phyloP scores from a whole-genome alignment of 2,329 filamentous ascomycete genomes.

The Aspergillus vadensis region DNA sequence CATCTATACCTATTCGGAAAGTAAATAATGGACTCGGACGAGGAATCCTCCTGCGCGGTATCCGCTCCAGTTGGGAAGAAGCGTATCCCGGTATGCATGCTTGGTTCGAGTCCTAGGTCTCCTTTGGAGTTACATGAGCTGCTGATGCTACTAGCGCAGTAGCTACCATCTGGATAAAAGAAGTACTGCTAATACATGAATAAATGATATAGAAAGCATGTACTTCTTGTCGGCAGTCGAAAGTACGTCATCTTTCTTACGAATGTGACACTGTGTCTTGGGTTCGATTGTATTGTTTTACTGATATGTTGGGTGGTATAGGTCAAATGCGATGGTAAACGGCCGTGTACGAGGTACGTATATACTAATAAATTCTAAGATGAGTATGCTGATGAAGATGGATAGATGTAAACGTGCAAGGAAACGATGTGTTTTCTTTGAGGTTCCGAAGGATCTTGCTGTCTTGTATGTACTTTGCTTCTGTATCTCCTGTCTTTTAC shows the following conservation, averaged over 20 bases:
- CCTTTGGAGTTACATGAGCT: too few species aligned
- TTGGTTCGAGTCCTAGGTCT: too few species aligned
- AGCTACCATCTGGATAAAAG: too few species aligned
- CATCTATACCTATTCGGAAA: not conserved
- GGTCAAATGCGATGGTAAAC: constrained; percentile 42
- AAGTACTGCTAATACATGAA: too few species aligned
- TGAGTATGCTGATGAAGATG: not conserved
- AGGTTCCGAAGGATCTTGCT: constrained; percentile 35
- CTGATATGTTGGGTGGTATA: constrained; percentile 10
- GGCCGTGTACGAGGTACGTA: constrained; percentile 38
- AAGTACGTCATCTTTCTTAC: constrained; percentile 24
- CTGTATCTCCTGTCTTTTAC: too few species aligned
- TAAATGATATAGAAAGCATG: constrained; percentile 36
- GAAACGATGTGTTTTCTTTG: constrained; percentile 42
- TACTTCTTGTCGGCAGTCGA: constrained; percentile 41
- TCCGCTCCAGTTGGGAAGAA: constrained; percentile 35
- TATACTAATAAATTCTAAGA: not conserved
- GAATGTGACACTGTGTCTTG: not conserved
- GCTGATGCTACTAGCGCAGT: too few species aligned
- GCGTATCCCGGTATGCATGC: constrained; percentile 35
- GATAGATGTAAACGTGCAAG: constrained; percentile 36
- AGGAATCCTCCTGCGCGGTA: constrained; percentile 21
- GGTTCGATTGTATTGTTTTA: not conserved
- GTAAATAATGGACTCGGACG: constrained; percentile 26
- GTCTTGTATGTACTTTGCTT: constrained; percentile 28